Evolutionary conservation across 139 green algal species (phyloP).

Genomic region (Chlamydomonas urium): DNA sequence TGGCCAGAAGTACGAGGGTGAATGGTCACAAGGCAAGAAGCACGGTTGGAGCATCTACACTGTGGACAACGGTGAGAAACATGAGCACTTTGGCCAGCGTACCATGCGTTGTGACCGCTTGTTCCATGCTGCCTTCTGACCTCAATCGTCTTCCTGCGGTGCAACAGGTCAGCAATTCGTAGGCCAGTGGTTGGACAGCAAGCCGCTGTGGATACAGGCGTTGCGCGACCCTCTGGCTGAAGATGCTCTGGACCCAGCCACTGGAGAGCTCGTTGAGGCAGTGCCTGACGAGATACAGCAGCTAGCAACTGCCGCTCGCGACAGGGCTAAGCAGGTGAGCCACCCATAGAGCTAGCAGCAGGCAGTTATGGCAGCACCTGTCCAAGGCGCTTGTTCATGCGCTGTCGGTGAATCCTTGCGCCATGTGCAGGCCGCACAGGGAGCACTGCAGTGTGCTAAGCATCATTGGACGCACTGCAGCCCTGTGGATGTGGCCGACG

Average conservation of each 20-base stretch:
- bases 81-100: not conserved
- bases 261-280: not conserved
- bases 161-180: slow-evolving; percentile 6
- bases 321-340: not conserved
- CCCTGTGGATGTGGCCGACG: not conserved
- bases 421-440: not conserved
- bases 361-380: not conserved
- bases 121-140: not conserved
- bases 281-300: slow-evolving; percentile 3
- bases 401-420: not conserved
- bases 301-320: not conserved
- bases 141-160: not conserved
- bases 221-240: not conserved
- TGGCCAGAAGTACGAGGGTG: slow-evolving; percentile 63
- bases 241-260: not conserved
- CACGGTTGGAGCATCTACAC: slow-evolving; percentile 69
- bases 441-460: not conserved
- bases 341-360: not conserved
- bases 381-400: slow-evolving; percentile 9
- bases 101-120: not conserved
- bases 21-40: slow-evolving; percentile 66
- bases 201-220: slow-evolving; percentile 14
- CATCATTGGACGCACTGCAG: not conserved
- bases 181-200: slow-evolving; percentile 16
- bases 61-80: slow-evolving; percentile 15